Percentiles rank a stretch among this genome's conserved stretches.
Evolutionary conservation across 305 asterid species (phyloP).

Genomic region (Fraxinus dipetala): DNA sequence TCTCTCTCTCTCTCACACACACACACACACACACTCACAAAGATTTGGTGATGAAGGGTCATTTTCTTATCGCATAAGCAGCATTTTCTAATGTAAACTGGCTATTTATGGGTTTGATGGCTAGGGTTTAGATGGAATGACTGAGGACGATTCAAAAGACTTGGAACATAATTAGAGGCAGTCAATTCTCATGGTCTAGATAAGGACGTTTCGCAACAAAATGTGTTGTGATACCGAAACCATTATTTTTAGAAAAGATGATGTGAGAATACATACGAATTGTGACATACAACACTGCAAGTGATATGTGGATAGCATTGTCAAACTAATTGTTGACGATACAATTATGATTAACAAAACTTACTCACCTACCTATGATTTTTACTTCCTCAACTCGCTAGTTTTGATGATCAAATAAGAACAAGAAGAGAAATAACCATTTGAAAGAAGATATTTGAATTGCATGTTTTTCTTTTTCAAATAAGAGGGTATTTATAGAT

Average conservation of each 20-base stretch:
- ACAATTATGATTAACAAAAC: no score
- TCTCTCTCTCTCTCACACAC: background rate
- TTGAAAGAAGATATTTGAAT: no score
- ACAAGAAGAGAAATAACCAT: no score
- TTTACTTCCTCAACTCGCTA: no score
- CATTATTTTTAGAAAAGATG: background rate
- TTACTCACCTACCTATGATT: no score
- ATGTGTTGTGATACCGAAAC: background rate
- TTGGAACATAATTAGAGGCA: background rate
- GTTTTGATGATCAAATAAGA: no score
- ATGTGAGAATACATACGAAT: background rate
- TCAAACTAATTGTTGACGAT: background rate
- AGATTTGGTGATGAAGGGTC: conserved; percentile 13
- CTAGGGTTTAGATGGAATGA: conserved; percentile 10
- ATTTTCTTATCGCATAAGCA: conserved; percentile 18
- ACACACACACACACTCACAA: no score
- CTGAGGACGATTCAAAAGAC: background rate
- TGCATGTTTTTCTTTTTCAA: no score
- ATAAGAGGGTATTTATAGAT: no score
- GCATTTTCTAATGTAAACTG: conserved; percentile 7
- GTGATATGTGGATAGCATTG: background rate
- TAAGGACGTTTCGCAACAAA: background rate
- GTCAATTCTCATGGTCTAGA: background rate
- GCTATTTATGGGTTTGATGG: conserved; percentile 7
- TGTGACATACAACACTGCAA: background rate